phyloP scores from a whole-genome alignment of 306 rosid species.

The Cajanus cajan region DNA sequence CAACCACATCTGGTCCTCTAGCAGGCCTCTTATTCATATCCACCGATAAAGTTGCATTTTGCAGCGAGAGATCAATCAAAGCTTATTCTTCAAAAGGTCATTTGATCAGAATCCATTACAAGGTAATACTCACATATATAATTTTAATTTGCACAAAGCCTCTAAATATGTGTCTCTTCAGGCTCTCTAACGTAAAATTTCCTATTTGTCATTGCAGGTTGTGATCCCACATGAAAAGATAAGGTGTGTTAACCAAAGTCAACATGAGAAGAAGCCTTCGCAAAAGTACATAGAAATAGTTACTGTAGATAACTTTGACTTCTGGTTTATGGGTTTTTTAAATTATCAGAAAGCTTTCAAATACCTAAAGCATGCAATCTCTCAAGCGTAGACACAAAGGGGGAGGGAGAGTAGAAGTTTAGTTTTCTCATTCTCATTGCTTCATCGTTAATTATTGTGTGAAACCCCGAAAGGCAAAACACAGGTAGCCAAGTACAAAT shows the following conservation, averaged over 20 bases:
- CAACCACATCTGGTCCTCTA: slow-evolving; percentile 56
- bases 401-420: not conserved
- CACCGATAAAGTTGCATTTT: slow-evolving; percentile 39
- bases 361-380: slow-evolving; percentile 40
- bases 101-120: slow-evolving; percentile 20
- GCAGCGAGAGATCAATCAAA: slow-evolving; percentile 48
- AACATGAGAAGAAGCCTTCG: slow-evolving; percentile 37
- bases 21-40: slow-evolving; percentile 44
- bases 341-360: slow-evolving; percentile 48
- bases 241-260: slow-evolving; percentile 1
- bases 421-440: not conserved
- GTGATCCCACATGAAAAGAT: slow-evolving; percentile 19
- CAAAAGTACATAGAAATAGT: slow-evolving; percentile 59
- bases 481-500: not conserved
- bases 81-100: slow-evolving; percentile 1
- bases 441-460: not conserved
- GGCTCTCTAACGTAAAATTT: not conserved
- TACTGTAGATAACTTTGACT: slow-evolving; percentile 56
- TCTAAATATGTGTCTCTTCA: not conserved
- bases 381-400: slow-evolving; percentile 32
- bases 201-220: slow-evolving; percentile 3
- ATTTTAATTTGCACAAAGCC: not conserved
- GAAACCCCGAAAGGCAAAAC: not conserved
- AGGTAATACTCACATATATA: not conserved
- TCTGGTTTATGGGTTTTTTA: slow-evolving; percentile 77